Evolutionary conservation across 108 stramenopile genomes (phyloP), one percentile per base, ranked within the genome.

Genomic region (Conticribra guillardii): DNA sequence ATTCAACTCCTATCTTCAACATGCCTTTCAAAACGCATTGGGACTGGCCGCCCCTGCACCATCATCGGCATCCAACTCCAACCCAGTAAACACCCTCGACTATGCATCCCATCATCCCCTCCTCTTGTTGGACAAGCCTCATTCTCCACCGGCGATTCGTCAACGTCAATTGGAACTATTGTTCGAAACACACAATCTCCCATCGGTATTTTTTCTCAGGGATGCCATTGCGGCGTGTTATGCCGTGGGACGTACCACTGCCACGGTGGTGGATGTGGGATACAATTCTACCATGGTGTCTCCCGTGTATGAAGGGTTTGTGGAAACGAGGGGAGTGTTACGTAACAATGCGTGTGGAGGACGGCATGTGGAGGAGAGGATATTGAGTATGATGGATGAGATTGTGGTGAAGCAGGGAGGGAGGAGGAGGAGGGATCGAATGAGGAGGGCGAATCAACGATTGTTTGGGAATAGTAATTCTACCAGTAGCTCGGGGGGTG

Each of bases 281-380:
- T 83, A 92, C 63, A 63, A 60, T 19, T 77, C 87, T 21, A 92
- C 92, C 1, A 86, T 85, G 14, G 92, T 96, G 23, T 83, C 91
- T 17, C 92, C 92, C 4, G 95, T 96, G 4, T 83, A 80, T 68
- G 95, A 96, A 17, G 95, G 95, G 19, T 96, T 87, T 56, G 93
- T 90, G 46, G 93, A 95, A 66, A 65, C 62, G 31, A 84, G 85
- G 52, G 91, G 87, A 1, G 85, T 95, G 27, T 76, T 74, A 3
- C 73, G 86, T 16, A 75, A 78, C 54, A 71, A 66, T 33, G 69
- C 91, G 73, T 64, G 81, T 79, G 51, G 93, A 80, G 76, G 81
- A 2, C 27, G 30, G 56, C 49, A 63, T 22, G 81, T 90, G 81
- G 90, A 92, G 47, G 75, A 90, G 58, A 28, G 67, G 9, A 53